These are phyloP conservation scores for Trebouxia gelatinosa DNA, from an alignment of 163 green algal species.

Conservation along the genomic window DNA sequence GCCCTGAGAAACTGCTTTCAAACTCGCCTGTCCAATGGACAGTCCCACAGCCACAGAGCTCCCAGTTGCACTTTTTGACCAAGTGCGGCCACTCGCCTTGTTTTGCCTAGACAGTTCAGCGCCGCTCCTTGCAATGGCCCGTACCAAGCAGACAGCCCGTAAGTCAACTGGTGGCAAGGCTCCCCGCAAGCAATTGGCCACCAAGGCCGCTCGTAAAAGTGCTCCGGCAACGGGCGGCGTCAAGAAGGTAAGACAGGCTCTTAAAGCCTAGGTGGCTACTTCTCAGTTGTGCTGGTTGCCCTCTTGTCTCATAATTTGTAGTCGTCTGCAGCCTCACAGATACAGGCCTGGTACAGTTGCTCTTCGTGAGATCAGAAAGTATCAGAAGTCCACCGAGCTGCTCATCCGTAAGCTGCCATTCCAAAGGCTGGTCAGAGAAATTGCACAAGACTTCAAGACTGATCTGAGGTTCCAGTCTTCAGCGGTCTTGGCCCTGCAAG, in stretches of 20 bases:
- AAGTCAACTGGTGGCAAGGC: conserved; percentile 81
- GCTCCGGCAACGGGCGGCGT: conserved; percentile 13
- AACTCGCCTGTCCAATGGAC: too few relatives aligned
- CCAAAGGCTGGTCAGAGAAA: conserved; percentile 86
- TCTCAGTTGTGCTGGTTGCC: too few relatives aligned
- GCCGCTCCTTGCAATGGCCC: too few relatives aligned
- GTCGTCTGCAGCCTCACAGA: conserved; percentile 66
- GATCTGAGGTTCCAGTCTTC: conserved; percentile 67
- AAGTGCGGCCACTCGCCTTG: too few relatives aligned
- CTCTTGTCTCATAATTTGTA: too few relatives aligned
- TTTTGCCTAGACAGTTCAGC: too few relatives aligned
- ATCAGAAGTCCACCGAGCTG: conserved; percentile 88
- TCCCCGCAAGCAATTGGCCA: conserved; percentile 88
- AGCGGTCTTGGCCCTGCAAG: conserved; percentile 46
- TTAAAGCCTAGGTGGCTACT: too few relatives aligned
- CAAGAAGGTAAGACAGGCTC: too few relatives aligned
- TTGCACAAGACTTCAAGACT: conserved; percentile 93
- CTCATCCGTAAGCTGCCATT: conserved; percentile 91
- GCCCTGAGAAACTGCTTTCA: too few relatives aligned
- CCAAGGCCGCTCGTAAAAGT: conserved; percentile 74
- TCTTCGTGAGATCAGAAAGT: conserved; percentile 78
- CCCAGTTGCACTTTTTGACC: too few relatives aligned
- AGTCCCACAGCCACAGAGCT: too few relatives aligned
- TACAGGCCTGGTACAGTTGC: conserved; percentile 71
- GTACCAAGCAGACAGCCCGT: conserved; percentile 78